A percentile compares a stretch with the other conserved stretches of the same genome.
phyloP scores from a whole-genome alignment of 2,329 filamentous ascomycete genomes.

The Verticillium dahliae region DNA sequence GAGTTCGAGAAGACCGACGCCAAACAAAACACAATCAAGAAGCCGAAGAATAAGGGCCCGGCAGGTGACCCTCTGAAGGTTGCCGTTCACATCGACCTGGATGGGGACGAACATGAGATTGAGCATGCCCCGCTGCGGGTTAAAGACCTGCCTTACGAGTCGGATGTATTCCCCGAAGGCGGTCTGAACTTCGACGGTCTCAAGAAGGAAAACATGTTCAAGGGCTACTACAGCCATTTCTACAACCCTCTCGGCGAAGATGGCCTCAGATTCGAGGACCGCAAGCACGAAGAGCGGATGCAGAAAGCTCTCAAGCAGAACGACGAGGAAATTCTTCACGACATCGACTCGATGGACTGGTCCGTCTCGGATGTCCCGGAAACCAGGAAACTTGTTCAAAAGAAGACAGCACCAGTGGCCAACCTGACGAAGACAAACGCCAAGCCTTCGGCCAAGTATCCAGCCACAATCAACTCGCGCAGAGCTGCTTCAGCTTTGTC shows the following conservation, averaged over 20 bases:
- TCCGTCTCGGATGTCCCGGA: constrained; percentile 50
- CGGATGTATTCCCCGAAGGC: constrained; percentile 58
- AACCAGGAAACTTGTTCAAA: constrained; percentile 26
- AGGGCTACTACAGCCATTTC: constrained; percentile 55
- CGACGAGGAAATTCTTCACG: constrained; percentile 61
- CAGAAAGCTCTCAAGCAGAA: constrained; percentile 46
- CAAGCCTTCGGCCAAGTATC: constrained; percentile 8
- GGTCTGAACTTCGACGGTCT: constrained; percentile 51
- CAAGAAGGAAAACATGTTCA: constrained; percentile 52
- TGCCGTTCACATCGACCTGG: constrained; percentile 50
- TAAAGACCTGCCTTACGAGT: constrained; percentile 59
- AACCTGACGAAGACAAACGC: constrained; percentile 3
- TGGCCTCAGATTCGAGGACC: constrained; percentile 56
- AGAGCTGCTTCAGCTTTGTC: constrained; percentile 48
- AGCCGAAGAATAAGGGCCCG: constrained; percentile 49
- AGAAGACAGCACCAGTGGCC: constrained; percentile 18
- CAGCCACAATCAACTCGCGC: constrained; percentile 32
- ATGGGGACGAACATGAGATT: constrained; percentile 61
- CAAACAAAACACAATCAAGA: constrained; percentile 51
- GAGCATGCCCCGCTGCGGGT: constrained; percentile 83
- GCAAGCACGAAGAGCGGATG: constrained; percentile 49
- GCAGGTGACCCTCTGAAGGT: constrained; percentile 53
- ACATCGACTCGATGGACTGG: constrained; percentile 58
- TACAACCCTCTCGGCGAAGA: constrained; percentile 60
- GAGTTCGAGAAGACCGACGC: constrained; percentile 60